A percentile compares a stretch with the other conserved stretches of the same genome.
phyloP scores from a whole-genome alignment of 768 basidiomycete genomes.

The Epithele typhae region DNA sequence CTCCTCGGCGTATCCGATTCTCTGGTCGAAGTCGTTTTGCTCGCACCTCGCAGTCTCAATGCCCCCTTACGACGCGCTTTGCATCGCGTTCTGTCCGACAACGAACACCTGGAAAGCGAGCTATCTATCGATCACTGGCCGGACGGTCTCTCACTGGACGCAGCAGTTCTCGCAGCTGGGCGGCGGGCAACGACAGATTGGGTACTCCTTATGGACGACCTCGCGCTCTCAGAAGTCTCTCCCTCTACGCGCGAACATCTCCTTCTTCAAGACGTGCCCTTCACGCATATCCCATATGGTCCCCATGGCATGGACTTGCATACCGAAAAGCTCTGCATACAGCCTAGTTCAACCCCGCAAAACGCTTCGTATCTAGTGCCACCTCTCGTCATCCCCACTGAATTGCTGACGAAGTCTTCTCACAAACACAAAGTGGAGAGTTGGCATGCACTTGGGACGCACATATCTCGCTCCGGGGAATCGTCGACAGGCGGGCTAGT shows the following conservation, averaged over 20 bases:
- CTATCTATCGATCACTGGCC: slow-evolving; percentile 35
- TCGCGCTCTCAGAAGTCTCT: slow-evolving; percentile 35
- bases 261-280: slow-evolving; percentile 33
- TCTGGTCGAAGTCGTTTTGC: slow-evolving; percentile 43
- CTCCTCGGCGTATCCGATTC: slow-evolving; percentile 33
- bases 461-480: slow-evolving; percentile 22
- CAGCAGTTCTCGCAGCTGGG: slow-evolving; percentile 33
- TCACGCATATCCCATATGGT: slow-evolving; percentile 35
- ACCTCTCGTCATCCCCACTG: slow-evolving; percentile 49
- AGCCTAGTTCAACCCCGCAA: slow-evolving; percentile 27
- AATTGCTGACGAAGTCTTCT: slow-evolving; percentile 18
- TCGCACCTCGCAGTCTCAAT: slow-evolving; percentile 38
- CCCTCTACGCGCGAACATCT: slow-evolving; percentile 33
- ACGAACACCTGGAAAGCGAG: slow-evolving; percentile 31
- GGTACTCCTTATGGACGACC: slow-evolving; percentile 48
- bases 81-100: slow-evolving; percentile 28
- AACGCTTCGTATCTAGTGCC: slow-evolving; percentile 52
- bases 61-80: slow-evolving; percentile 33
- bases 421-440: slow-evolving; percentile 10
- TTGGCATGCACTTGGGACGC: slow-evolving; percentile 27
- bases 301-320: slow-evolving; percentile 31
- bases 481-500: slow-evolving; percentile 38
- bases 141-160: slow-evolving; percentile 16
- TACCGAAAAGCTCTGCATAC: slow-evolving; percentile 15
- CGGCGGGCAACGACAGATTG: slow-evolving; percentile 41